These are phyloP conservation scores for Gamsiella multidivaricata DNA, from an alignment of 192 early-diverging fungal species.

Conservation along the genomic window DNA sequence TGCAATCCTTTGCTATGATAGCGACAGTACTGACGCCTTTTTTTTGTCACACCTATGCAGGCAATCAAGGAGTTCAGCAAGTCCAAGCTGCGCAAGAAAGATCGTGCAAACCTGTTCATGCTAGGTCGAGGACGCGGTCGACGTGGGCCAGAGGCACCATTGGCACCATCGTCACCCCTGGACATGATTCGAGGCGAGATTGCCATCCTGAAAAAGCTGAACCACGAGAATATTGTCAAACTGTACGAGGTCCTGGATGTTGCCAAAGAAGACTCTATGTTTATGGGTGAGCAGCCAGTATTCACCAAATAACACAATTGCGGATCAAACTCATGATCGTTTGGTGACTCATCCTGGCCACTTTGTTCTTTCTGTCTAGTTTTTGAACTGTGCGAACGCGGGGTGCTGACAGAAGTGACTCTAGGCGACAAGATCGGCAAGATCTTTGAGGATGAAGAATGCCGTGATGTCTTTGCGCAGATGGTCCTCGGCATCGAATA, in stretches of 20 bases:
- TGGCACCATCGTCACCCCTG: constrained; percentile 71
- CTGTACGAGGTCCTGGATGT: constrained; percentile 96
- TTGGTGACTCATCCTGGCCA: too few species aligned
- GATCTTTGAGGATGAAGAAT: constrained; percentile 68
- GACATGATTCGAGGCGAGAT: constrained; percentile 90
- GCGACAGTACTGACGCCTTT: too few species aligned
- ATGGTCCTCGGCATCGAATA: constrained; percentile 97
- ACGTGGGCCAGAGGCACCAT: constrained; percentile 49
- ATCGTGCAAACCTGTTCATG: constrained; percentile 63
- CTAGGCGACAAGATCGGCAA: constrained; percentile 55
- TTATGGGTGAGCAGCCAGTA: constrained; percentile 62
- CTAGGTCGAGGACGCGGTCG: constrained; percentile 59
- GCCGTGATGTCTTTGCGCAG: constrained; percentile 82
- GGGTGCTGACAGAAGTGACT: constrained; percentile 80
- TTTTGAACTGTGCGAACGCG: constrained; percentile 90
- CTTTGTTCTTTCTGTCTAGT: too few species aligned
- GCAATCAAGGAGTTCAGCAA: constrained; percentile 98
- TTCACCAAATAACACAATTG: too few species aligned
- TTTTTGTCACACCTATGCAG: constrained; percentile 30
- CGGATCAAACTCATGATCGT: too few species aligned
- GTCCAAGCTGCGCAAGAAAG: constrained; percentile 79
- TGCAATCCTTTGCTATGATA: background rate
- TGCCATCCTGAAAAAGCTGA: constrained; percentile 96
- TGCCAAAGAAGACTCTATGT: constrained; percentile 81
- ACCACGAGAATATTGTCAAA: constrained; percentile 88